Conservation (phyloP, 352 stramenopile genomes). For the Thraustochytrium sp. region DNA sequence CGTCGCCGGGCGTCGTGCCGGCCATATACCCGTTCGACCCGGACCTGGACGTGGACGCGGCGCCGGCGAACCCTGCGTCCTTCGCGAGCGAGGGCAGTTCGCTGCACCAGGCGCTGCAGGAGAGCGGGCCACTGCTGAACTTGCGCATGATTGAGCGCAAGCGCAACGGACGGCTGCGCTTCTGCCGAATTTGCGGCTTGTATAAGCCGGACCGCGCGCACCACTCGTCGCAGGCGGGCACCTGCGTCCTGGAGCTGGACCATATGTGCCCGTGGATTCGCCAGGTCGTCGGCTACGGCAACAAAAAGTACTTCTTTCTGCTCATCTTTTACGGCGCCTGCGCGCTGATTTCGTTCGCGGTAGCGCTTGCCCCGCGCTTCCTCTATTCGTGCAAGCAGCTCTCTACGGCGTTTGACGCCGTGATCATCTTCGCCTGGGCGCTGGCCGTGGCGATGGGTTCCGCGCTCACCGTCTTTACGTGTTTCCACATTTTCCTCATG, state of each 20-base stretch:
- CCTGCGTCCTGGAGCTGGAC: conserved; percentile 49
- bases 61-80: not conserved
- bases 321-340: conserved; percentile 37
- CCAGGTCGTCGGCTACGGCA: conserved; percentile 44
- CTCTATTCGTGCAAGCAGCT: not conserved
- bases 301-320: conserved; percentile 49
- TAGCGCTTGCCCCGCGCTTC: not conserved
- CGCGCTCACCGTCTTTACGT: not conserved
- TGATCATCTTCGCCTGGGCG: conserved; percentile 12
- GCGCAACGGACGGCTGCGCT: not conserved
- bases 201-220: conserved; percentile 38
- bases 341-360: not conserved
- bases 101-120: not conserved
- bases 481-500: conserved; percentile 37
- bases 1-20: not conserved
- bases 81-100: not conserved
- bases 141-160: conserved; percentile 21
- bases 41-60: too few relatives aligned
- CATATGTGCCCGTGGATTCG: conserved; percentile 63
- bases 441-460: not conserved
- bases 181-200: conserved; percentile 27
- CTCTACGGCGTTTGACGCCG: not conserved
- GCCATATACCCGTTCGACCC: not conserved
- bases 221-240: not conserved
- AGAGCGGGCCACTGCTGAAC: not conserved